Evolutionary conservation across 1,284 basidiomycete genomes (phyloP).

Genomic region (Ceratobasidium papillatum): DNA sequence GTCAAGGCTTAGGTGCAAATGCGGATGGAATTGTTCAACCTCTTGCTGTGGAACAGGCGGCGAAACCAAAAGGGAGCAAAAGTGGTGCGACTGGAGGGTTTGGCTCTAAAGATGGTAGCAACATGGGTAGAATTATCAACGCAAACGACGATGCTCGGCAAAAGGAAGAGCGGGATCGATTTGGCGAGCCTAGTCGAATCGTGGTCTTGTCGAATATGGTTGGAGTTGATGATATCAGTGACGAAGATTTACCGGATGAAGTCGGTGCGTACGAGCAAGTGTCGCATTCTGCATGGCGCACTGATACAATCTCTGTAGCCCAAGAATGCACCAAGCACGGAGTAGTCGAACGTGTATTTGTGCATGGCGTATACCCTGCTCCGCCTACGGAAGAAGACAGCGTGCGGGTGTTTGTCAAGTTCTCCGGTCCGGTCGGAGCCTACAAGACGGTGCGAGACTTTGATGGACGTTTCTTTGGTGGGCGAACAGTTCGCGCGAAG

Average conservation of each 20-base stretch:
- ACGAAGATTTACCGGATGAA: conserved; percentile 85
- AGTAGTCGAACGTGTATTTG: conserved; percentile 86
- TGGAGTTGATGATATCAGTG: conserved; percentile 78
- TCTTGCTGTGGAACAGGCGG: conserved; percentile 73
- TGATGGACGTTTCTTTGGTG: conserved; percentile 91
- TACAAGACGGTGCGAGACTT: conserved; percentile 93
- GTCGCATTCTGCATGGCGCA: conserved; percentile 7
- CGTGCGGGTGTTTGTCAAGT: conserved; percentile 85
- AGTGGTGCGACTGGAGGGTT: conserved; percentile 49
- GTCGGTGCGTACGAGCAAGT: conserved; percentile 68
- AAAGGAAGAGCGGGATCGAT: conserved; percentile 76
- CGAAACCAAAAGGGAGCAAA: conserved; percentile 53
- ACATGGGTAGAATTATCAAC: conserved; percentile 88
- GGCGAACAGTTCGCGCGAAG: conserved; percentile 79
- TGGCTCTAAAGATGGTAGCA: conserved; percentile 69
- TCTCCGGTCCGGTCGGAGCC: conserved; percentile 88
- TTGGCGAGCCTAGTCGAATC: conserved; percentile 88
- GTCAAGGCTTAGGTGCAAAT: conserved; percentile 85
- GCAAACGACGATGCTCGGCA: conserved; percentile 79
- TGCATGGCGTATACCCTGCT: conserved; percentile 77
- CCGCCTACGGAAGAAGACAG: conserved; percentile 69
- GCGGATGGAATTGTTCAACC: conserved; percentile 89
- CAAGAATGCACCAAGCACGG: conserved; percentile 91
- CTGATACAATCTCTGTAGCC: conserved; percentile 53
- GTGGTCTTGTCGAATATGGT: conserved; percentile 91